Conservation (phyloP, 169 alveolate genomes). For the Eimeria acervulina region DNA sequence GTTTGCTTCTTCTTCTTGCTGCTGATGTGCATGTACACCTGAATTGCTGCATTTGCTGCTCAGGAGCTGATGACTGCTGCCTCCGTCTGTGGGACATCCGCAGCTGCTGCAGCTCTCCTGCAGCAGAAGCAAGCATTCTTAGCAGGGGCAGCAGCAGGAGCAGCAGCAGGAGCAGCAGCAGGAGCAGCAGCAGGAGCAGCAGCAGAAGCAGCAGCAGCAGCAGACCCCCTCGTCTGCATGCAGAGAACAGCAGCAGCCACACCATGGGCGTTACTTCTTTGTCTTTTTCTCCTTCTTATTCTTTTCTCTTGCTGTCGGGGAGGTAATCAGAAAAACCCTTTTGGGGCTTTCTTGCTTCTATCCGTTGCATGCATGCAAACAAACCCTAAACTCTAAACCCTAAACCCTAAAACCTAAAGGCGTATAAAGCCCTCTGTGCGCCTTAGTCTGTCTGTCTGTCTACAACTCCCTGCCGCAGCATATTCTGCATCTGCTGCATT, state of each 20-base stretch:
- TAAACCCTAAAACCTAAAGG: no score
- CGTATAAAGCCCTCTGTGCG: background rate
- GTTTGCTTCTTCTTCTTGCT: background rate
- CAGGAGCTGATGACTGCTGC: conserved; percentile 83
- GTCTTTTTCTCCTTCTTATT: conserved; percentile 9
- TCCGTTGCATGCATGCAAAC: background rate
- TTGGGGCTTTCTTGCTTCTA: background rate
- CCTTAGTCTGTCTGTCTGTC: background rate
- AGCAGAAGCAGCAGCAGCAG: background rate
- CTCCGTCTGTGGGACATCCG: conserved; percentile 81
- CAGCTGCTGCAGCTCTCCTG: conserved; percentile 30
- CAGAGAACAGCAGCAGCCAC: conserved; percentile 61
- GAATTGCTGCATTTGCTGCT: background rate
- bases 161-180: conserved; percentile 22
- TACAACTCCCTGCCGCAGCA: no score
- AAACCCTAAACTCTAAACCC: no score
- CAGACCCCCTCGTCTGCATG: background rate
- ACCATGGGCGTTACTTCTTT: conserved; percentile 80
- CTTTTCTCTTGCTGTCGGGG: conserved; percentile 40
- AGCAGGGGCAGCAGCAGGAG: conserved; percentile 59
- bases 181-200: background rate
- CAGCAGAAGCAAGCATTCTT: background rate
- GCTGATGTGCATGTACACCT: background rate
- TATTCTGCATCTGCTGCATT: no score
- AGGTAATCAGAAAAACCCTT: conserved; percentile 31